Evolutionary conservation across 345 rosid species (phyloP).

Genomic region (Alliaria petiolata): DNA sequence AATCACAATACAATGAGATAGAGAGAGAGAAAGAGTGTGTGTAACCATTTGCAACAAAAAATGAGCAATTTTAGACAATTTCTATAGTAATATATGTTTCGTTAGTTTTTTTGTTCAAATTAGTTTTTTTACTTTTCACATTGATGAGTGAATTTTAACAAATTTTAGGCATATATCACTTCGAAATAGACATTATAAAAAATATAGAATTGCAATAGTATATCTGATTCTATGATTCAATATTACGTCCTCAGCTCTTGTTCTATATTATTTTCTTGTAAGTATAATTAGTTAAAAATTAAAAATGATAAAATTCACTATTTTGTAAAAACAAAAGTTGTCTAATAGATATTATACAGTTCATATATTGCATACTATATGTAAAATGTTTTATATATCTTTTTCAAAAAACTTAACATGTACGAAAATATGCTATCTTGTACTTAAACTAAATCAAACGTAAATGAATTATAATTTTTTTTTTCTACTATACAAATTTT

Average conservation of each 20-base stretch:
- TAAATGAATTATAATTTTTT: neutral
- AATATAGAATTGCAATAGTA: neutral
- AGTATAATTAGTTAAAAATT: too few relatives aligned
- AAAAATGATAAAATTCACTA: neutral
- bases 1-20: conserved; percentile 28
- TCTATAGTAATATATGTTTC: conserved; percentile 5
- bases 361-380: neutral
- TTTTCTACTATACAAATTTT: neutral
- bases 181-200: conserved; percentile 7
- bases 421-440: too few relatives aligned
- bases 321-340: neutral
- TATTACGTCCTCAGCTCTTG: neutral
- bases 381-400: neutral
- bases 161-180: conserved; percentile 4
- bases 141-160: conserved; percentile 9
- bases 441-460: too few relatives aligned
- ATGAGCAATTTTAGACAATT: conserved; percentile 16
- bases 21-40: conserved; percentile 22
- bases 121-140: conserved; percentile 5
- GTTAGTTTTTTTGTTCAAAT: neutral
- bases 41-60: conserved; percentile 21
- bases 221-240: neutral
- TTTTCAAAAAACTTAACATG: too few relatives aligned
- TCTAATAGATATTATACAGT: neutral
- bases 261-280: neutral